Evolutionary conservation across 2,329 filamentous ascomycete genomes (phyloP), one percentile per base, ranked within the genome.

Genomic region (Mycosphaerelloides madeirae): DNA sequence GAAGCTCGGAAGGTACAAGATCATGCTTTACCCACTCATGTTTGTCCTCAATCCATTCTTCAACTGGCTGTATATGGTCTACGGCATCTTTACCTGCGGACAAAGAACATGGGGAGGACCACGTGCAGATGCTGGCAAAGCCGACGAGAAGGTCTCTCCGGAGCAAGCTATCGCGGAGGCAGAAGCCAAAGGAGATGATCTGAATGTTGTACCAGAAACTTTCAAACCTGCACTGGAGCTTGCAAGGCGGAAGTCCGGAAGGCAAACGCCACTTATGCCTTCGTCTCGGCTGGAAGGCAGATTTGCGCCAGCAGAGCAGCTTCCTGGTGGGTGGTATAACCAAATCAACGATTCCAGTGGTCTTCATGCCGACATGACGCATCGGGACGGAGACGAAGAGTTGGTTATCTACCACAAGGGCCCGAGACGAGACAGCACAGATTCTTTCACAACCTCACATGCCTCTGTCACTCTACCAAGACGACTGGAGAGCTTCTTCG

Each of bases 1-100:
- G 43, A 89, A 87, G 67, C 78, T 97, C 38, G 83, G 84, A 49
- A 80, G 93, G 9, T 96, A 84, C 73, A 97, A 98, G 73, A 85
- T 94, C 50, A 91, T 87, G 84, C 74, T 97, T 5, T 97, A 97
- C 63, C 91, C 91, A 0, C 59, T 97, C 51, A 96, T 97, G 89
- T 97, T 96, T 64, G 70, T 95, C 36, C 67, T 96, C 52, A 97
- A 96, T 62, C 91, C 93, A 1, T 94, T 97, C 63, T 90, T 96
- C 76, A 97, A 97, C 68, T 97, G 91, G 91, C 79, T 88, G 46
- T 97, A 97, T 71, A 95, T 96, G 85, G 85, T 95, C 2, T 95
- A 96, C 65, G 90, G 89, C 34, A 94, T 95, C 56, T 93, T 95
- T 67, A 96, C 91, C 1, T 89, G 90, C 22, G 89, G 90, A 15